Conservation (phyloP, 2,329 filamentous ascomycete genomes). For the Penicillium rolfsii region DNA sequence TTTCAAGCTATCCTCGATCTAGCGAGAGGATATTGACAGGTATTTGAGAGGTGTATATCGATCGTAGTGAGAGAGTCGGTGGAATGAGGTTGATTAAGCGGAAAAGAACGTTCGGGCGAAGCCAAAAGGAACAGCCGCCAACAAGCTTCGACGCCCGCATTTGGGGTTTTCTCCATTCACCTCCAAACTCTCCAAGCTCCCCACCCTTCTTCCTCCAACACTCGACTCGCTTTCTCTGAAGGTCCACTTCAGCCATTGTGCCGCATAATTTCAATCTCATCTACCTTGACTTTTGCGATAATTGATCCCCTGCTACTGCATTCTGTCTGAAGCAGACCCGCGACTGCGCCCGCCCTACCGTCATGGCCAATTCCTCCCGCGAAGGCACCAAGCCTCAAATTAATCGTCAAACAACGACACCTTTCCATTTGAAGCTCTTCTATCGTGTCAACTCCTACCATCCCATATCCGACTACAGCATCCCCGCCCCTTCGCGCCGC, state of each 20-base stretch:
- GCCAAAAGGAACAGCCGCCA: slow-evolving; percentile 6
- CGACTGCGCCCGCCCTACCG: slow-evolving; percentile 7
- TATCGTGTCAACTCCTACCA: slow-evolving; percentile 76
- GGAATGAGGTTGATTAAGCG: slow-evolving; percentile 5
- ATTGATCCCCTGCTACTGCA: background rate
- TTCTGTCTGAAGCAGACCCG: background rate
- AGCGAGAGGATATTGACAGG: background rate
- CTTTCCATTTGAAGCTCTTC: slow-evolving; percentile 84
- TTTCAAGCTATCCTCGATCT: background rate
- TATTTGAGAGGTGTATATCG: background rate
- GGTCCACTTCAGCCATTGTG: background rate
- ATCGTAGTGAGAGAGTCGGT: background rate
- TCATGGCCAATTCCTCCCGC: slow-evolving; percentile 30
- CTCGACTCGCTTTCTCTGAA: background rate
- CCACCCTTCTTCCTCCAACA: background rate
- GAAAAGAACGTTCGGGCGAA: slow-evolving; percentile 18
- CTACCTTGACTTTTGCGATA: background rate
- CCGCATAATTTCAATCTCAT: background rate
- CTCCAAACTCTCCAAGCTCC: slow-evolving; percentile 6
- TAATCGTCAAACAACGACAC: slow-evolving; percentile 72
- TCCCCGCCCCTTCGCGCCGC: slow-evolving; percentile 32
- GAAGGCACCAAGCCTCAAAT: slow-evolving; percentile 49
- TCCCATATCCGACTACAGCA: slow-evolving; percentile 49
- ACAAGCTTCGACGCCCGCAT: slow-evolving; percentile 23
- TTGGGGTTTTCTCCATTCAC: slow-evolving; percentile 13